A percentile compares a stretch with the other conserved stretches of the same genome.
These are phyloP conservation scores for Pestalotiopsis fici DNA, from an alignment of 2,329 filamentous ascomycete species.

Conservation along the genomic window DNA sequence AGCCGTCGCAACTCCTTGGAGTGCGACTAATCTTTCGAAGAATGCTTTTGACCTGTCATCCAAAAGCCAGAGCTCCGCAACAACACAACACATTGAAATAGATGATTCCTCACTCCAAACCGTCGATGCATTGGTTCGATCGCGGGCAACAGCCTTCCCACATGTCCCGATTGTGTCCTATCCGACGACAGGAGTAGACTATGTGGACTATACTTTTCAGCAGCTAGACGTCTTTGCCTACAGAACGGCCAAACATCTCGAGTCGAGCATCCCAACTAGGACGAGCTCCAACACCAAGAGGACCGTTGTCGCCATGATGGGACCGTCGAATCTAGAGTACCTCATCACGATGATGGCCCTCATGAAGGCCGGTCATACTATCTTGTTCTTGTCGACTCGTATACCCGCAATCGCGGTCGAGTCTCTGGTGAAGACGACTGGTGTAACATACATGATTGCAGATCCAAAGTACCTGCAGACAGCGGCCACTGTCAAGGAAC, in stretches of 20 bases:
- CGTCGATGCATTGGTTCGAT: conserved; percentile 38
- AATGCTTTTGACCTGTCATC: not conserved
- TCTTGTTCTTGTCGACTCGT: conserved; percentile 35
- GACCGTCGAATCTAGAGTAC: conserved; percentile 55
- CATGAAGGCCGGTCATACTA: conserved; percentile 54
- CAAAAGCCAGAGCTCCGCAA: not conserved
- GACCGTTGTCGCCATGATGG: conserved; percentile 49
- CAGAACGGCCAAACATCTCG: conserved; percentile 22
- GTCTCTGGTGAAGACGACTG: conserved; percentile 26
- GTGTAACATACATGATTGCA: conserved; percentile 23
- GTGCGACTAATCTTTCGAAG: not conserved
- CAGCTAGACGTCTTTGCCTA: conserved; percentile 44
- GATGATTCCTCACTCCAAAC: conserved; percentile 22
- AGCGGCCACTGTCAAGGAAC: conserved; percentile 17
- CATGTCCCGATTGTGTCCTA: conserved; percentile 42
- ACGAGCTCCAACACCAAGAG: conserved; percentile 18
- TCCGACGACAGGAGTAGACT: conserved; percentile 41
- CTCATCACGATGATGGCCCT: conserved; percentile 55
- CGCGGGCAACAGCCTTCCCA: conserved; percentile 33
- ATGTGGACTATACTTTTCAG: conserved; percentile 46
- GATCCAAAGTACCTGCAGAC: conserved; percentile 24
- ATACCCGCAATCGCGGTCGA: conserved; percentile 33
- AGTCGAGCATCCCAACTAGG: conserved; percentile 14
- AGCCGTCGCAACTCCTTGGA: not conserved
- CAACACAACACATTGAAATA: not conserved